These are phyloP conservation scores for Arabidopsis hybrid DNA, from an alignment of 441 rosid genomes.

Conservation along the genomic window DNA sequence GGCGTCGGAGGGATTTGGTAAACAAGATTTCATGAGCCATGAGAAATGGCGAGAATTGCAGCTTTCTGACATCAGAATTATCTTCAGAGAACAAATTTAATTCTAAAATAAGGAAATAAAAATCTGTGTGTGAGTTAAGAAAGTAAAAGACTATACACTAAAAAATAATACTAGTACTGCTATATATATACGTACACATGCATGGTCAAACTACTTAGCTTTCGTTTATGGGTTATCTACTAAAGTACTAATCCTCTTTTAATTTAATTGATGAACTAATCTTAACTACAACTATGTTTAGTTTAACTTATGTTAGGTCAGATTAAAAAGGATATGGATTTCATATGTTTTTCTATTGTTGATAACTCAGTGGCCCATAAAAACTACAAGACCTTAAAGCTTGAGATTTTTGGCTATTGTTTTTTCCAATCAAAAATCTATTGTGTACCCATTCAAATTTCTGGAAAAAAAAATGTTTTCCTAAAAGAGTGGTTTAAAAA, in stretches of 20 bases:
- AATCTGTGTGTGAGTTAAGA: conserved; percentile 3
- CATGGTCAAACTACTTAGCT: conserved; percentile 3
- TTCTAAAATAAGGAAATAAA: conserved; percentile 10
- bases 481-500: too few species aligned
- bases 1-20: conserved; percentile 68
- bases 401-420: too few species aligned
- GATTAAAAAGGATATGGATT: neutral
- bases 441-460: too few species aligned
- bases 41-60: conserved; percentile 93
- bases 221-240: conserved; percentile 21
- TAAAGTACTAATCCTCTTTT: neutral
- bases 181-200: neutral
- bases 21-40: conserved; percentile 89
- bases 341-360: neutral
- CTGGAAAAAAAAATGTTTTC: too few species aligned
- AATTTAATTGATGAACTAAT: conserved; percentile 6
- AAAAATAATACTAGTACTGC: too few species aligned
- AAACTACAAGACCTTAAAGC: too few species aligned
- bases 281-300: conserved; percentile 7
- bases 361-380: neutral
- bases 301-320: neutral
- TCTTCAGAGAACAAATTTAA: conserved; percentile 21
- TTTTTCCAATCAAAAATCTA: too few species aligned
- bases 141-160: neutral
- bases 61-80: conserved; percentile 60